A percentile compares a stretch with the other conserved stretches of the same genome.
Conservation (phyloP, 257 asterid species). For the Voacanga thouarsii region DNA sequence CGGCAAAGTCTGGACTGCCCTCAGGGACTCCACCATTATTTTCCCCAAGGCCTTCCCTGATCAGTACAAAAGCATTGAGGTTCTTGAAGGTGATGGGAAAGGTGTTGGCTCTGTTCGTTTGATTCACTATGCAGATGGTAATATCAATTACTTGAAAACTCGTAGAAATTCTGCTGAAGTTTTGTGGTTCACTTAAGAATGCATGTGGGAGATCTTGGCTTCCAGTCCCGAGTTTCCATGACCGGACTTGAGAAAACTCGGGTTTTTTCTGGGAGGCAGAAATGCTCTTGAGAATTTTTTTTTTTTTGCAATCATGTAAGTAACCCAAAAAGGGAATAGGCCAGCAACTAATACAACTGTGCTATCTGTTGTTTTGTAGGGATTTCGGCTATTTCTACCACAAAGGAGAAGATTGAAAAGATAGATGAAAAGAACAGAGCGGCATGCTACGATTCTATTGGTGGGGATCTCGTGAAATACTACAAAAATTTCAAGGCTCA, state of each 20-base stretch:
- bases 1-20: slow-evolving; percentile 56
- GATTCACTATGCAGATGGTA: slow-evolving; percentile 56
- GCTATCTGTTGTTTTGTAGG: slow-evolving; percentile 25
- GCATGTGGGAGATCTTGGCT: too few relatives aligned
- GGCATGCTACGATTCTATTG: slow-evolving; percentile 46
- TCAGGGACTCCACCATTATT: slow-evolving; percentile 48
- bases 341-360: neutral
- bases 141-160: neutral
- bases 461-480: slow-evolving; percentile 60
- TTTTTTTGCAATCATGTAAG: neutral
- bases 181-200: too few relatives aligned
- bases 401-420: slow-evolving; percentile 68
- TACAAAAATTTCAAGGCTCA: slow-evolving; percentile 60
- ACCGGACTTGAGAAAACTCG: too few relatives aligned
- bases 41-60: slow-evolving; percentile 76
- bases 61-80: slow-evolving; percentile 54
- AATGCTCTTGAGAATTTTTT: too few relatives aligned
- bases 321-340: too few relatives aligned
- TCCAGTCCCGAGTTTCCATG: too few relatives aligned
- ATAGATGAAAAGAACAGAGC: slow-evolving; percentile 58
- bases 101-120: slow-evolving; percentile 63
- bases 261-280: too few relatives aligned
- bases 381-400: slow-evolving; percentile 28
- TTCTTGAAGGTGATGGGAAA: slow-evolving; percentile 81
- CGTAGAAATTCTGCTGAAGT: neutral